Percentiles rank a stretch among this genome's conserved stretches.
These are phyloP conservation scores for Ilex asprella DNA, from an alignment of 257 asterid species.

Conservation along the genomic window DNA sequence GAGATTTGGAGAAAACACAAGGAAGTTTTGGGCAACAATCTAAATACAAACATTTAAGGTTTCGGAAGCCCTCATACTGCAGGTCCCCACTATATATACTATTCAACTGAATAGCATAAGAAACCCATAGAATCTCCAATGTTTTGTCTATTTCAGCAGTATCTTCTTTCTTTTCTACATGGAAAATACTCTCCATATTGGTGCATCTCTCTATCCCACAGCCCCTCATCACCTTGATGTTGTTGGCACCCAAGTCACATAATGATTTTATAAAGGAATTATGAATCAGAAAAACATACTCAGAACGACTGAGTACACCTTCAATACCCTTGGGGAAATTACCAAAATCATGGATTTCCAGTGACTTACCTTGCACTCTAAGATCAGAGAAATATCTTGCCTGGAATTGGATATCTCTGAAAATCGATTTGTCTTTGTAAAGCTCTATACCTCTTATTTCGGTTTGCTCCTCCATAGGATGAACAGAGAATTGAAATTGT, in stretches of 20 bases:
- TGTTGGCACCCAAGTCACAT: background rate
- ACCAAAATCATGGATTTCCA: background rate
- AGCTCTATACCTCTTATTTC: background rate
- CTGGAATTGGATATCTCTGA: background rate
- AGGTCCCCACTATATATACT: background rate
- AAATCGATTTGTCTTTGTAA: background rate
- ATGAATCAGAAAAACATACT: background rate
- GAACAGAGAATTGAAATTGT: background rate
- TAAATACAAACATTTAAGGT: constrained; percentile 2
- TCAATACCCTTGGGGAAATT: background rate
- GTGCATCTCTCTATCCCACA: constrained; percentile 8
- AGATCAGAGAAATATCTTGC: background rate
- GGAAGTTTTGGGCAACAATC: constrained; percentile 6
- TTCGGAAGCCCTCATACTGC: background rate
- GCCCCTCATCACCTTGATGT: constrained; percentile 3
- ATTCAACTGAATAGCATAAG: background rate
- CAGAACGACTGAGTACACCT: background rate
- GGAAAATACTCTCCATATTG: background rate
- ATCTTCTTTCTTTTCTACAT: background rate
- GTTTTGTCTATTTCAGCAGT: background rate
- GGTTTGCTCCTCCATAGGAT: background rate
- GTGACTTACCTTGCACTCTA: background rate
- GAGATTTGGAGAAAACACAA: background rate
- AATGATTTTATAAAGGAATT: background rate
- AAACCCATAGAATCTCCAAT: constrained; percentile 1